phyloP scores from a whole-genome alignment of 106 monocot genomes.

The Cymbidium sinense region DNA sequence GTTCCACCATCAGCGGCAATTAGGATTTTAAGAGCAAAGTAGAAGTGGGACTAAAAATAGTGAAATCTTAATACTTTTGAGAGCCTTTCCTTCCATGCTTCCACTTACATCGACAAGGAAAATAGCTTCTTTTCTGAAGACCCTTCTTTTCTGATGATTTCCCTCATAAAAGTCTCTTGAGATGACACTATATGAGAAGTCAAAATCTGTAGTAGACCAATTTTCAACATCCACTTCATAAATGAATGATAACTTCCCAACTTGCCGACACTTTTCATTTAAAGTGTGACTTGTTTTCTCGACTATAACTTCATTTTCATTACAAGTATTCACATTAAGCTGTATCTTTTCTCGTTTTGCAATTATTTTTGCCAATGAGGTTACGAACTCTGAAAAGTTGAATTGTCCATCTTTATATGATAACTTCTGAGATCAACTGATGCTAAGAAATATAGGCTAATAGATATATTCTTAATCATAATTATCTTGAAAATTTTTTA shows the following conservation, averaged over 20 bases:
- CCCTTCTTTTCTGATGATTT: conserved; percentile 56
- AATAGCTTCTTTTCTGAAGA: no score
- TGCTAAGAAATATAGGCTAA: conserved; percentile 44
- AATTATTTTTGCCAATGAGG: conserved; percentile 55
- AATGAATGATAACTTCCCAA: conserved; percentile 43
- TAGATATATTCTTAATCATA: no score
- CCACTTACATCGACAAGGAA: no score
- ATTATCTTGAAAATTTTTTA: no score
- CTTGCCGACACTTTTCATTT: conserved; percentile 62
- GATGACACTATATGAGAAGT: conserved; percentile 54
- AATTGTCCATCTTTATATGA: conserved; percentile 59
- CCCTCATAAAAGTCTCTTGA: conserved; percentile 65
- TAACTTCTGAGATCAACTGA: conserved; percentile 82
- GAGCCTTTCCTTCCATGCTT: no score
- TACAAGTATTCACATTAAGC: conserved; percentile 52
- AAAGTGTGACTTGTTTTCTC: conserved; percentile 64
- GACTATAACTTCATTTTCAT: conserved; percentile 63
- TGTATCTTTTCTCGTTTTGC: conserved; percentile 70
- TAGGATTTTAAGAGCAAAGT: no score
- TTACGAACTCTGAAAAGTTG: conserved; percentile 79
- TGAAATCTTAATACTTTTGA: no score
- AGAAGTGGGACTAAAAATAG: no score
- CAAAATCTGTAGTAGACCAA: conserved; percentile 79
- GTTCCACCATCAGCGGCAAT: no score
- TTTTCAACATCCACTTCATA: conserved; percentile 72